Conservation (phyloP, 2,329 filamentous ascomycete genomes). For the Exserohilum turcica region DNA sequence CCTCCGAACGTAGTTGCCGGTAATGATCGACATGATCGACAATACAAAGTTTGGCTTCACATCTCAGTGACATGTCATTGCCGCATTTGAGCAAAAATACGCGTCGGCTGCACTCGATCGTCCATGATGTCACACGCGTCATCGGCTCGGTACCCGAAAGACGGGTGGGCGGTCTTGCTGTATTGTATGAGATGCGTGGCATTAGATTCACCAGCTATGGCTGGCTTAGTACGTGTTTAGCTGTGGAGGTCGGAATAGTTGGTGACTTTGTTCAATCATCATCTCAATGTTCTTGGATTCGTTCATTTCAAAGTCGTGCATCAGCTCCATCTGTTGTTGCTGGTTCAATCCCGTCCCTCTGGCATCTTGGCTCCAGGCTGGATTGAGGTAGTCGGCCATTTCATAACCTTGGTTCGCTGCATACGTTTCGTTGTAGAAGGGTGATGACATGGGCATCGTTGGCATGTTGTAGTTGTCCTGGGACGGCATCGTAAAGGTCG, state of each 20-base stretch:
- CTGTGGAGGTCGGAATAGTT: slow-evolving; percentile 41
- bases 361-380: slow-evolving; percentile 61
- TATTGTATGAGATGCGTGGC: neutral
- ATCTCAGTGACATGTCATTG: neutral
- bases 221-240: slow-evolving; percentile 35
- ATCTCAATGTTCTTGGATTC: slow-evolving; percentile 48
- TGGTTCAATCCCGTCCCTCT: slow-evolving; percentile 65
- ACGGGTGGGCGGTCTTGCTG: neutral
- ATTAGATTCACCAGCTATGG: neutral
- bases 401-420: slow-evolving; percentile 44
- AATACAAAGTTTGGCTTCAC: neutral
- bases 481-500: slow-evolving; percentile 42
- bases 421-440: slow-evolving; percentile 43
- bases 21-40: slow-evolving; percentile 14
- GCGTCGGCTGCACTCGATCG: neutral
- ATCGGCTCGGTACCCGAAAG: neutral
- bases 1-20: neutral
- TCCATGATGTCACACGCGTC: neutral
- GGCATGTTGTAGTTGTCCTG: slow-evolving; percentile 37
- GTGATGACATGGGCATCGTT: slow-evolving; percentile 30
- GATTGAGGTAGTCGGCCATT: slow-evolving; percentile 54
- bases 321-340: slow-evolving; percentile 80
- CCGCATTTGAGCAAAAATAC: neutral
- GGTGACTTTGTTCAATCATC: slow-evolving; percentile 50
- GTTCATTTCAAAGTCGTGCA: slow-evolving; percentile 73